These are phyloP conservation scores for Triglochin maritima DNA, from an alignment of 106 monocot species.

Conservation along the genomic window DNA sequence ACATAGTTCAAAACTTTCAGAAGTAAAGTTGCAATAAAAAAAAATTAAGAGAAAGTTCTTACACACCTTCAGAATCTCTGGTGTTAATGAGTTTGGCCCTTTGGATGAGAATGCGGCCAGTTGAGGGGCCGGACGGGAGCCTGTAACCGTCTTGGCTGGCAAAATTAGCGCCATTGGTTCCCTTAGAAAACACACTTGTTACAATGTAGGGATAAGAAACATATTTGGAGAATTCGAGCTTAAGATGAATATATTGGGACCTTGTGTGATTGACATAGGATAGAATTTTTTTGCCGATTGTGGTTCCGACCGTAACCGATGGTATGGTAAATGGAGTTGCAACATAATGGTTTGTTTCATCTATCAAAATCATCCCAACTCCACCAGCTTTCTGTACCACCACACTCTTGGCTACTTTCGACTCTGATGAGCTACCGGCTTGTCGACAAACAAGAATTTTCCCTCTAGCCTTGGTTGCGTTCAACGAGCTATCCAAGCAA, in stretches of 20 bases:
- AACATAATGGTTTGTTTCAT: constrained; percentile 52
- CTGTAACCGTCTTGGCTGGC: constrained; percentile 41
- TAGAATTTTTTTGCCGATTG: constrained; percentile 44
- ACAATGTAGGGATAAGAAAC: neutral
- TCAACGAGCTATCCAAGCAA: constrained; percentile 84
- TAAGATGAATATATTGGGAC: constrained; percentile 14
- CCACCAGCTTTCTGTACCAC: constrained; percentile 64
- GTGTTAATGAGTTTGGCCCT: constrained; percentile 82
- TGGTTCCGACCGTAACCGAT: constrained; percentile 39
- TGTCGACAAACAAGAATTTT: constrained; percentile 67
- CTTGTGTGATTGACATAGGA: constrained; percentile 68
- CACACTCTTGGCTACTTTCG: constrained; percentile 55
- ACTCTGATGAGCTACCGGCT: constrained; percentile 51
- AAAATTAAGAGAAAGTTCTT: neutral
- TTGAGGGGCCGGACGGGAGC: constrained; percentile 47
- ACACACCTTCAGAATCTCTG: constrained; percentile 75
- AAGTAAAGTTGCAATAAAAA: neutral
- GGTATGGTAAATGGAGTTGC: constrained; percentile 67
- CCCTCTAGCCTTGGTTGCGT: constrained; percentile 52
- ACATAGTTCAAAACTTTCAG: too few relatives aligned
- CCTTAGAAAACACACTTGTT: constrained; percentile 19
- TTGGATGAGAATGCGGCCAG: constrained; percentile 77
- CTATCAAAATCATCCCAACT: constrained; percentile 82
- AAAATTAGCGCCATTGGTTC: constrained; percentile 46
- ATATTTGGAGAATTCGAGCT: neutral